These are phyloP conservation scores for Wickerhamomyces xylosicus DNA, from an alignment of 805 yeast species.

Conservation along the genomic window DNA sequence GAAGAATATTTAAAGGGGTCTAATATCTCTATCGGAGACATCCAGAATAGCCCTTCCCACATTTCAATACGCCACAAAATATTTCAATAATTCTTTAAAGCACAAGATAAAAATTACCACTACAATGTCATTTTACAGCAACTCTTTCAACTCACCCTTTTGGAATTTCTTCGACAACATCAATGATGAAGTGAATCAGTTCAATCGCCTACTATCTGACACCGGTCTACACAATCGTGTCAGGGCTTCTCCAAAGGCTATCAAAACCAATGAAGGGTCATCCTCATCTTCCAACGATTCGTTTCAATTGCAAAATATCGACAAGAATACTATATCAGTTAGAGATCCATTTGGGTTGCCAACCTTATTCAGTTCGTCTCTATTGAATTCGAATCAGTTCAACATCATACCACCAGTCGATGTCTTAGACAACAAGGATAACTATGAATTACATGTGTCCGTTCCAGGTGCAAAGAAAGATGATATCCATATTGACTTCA, in stretches of 20 bases:
- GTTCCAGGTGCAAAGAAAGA: slow-evolving; percentile 40
- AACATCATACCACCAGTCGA: slow-evolving; percentile 34
- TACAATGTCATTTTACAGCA: slow-evolving; percentile 22
- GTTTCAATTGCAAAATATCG: slow-evolving; percentile 4
- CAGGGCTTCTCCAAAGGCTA: slow-evolving; percentile 11
- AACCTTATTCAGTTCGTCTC: slow-evolving; percentile 13
- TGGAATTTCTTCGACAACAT: slow-evolving; percentile 33
- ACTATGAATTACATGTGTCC: slow-evolving; percentile 31
- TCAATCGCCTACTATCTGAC: slow-evolving; percentile 26
- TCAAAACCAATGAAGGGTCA: slow-evolving; percentile 4
- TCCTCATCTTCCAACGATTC: neutral
- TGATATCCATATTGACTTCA: slow-evolving; percentile 33
- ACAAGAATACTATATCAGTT: slow-evolving; percentile 2
- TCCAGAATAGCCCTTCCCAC: too few relatives aligned
- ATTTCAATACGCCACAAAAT: too few relatives aligned
- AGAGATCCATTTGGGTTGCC: slow-evolving; percentile 11
- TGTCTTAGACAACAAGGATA: slow-evolving; percentile 31
- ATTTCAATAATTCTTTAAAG: too few relatives aligned
- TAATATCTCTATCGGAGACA: too few relatives aligned
- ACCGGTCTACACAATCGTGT: slow-evolving; percentile 10
- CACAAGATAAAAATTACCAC: neutral
- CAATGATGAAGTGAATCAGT: slow-evolving; percentile 29
- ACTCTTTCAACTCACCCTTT: slow-evolving; percentile 27
- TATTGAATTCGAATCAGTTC: slow-evolving; percentile 16
- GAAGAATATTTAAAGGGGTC: too few relatives aligned